Conservation (phyloP, 768 basidiomycete species). For the Mrakia hoshinonis region DNA sequence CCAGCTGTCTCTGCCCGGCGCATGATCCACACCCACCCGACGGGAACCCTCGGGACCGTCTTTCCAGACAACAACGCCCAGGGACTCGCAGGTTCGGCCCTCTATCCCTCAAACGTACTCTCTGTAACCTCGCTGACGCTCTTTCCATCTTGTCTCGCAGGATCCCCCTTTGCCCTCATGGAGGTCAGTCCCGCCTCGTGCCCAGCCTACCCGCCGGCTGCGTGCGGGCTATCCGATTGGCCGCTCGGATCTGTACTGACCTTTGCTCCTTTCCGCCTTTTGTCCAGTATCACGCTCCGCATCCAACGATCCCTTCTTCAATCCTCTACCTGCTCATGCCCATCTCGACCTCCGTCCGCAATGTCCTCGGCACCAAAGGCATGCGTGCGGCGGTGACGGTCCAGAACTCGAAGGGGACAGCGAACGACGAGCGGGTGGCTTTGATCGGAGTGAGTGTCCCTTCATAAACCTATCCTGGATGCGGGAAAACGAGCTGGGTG, state of each 20-base stretch:
- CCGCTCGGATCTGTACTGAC: neutral
- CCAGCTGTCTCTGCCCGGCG: constrained; percentile 5
- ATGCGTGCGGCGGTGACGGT: constrained; percentile 8
- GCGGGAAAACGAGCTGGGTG: too few species aligned
- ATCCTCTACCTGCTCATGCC: constrained; percentile 24
- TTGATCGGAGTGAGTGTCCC: constrained; percentile 26
- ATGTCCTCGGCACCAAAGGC: neutral
- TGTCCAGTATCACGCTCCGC: constrained; percentile 21
- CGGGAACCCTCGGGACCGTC: constrained; percentile 18
- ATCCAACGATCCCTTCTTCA: constrained; percentile 7
- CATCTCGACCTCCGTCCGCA: constrained; percentile 16
- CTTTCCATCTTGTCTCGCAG: neutral
- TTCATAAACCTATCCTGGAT: neutral
- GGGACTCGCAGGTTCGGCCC: constrained; percentile 5
- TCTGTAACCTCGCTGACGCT: neutral
- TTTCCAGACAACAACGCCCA: neutral
- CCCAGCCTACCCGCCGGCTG: too few species aligned
- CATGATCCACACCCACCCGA: neutral
- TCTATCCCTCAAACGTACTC: neutral
- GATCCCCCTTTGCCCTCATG: constrained; percentile 18
- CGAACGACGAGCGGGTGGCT: constrained; percentile 14
- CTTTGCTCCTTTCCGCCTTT: neutral
- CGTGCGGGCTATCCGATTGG: neutral
- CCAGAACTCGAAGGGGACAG: constrained; percentile 9
- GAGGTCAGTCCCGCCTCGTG: constrained; percentile 9